phyloP scores from a whole-genome alignment of 192 early-diverging fungal species.

The Gryganskiella cystojenkinii region DNA sequence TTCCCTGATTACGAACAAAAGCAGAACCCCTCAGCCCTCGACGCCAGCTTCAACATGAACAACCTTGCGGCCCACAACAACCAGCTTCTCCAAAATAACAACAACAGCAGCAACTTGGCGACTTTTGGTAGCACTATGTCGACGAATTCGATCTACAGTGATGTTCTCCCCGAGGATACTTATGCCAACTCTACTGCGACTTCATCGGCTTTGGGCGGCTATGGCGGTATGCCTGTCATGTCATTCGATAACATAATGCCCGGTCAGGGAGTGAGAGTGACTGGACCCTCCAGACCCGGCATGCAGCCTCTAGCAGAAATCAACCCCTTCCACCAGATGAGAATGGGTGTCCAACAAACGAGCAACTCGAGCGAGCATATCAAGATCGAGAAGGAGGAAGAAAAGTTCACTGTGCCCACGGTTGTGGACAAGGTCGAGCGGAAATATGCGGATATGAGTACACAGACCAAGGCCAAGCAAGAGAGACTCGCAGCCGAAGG shows the following conservation, averaged over 20 bases:
- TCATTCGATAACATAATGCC: slow-evolving; percentile 11
- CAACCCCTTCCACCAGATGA: neutral
- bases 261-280: slow-evolving; percentile 24
- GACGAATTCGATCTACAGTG: slow-evolving; percentile 36
- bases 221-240: slow-evolving; percentile 8
- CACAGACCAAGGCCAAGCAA: slow-evolving; percentile 43
- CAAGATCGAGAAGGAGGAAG: slow-evolving; percentile 38
- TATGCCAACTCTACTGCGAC: slow-evolving; percentile 2
- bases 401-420: slow-evolving; percentile 19
- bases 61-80: slow-evolving; percentile 1
- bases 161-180: slow-evolving; percentile 29
- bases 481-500: slow-evolving; percentile 11
- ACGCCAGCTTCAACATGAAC: slow-evolving; percentile 17
- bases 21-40: slow-evolving; percentile 26
- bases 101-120: neutral
- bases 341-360: slow-evolving; percentile 7
- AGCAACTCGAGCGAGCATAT: neutral
- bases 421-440: slow-evolving; percentile 30
- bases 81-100: slow-evolving; percentile 1
- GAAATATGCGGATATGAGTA: slow-evolving; percentile 45
- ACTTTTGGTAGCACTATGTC: neutral
- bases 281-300: neutral
- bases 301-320: slow-evolving; percentile 13
- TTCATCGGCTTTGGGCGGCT: slow-evolving; percentile 4
- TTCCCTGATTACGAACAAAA: slow-evolving; percentile 46